A percentile compares a stretch with the other conserved stretches of the same genome.
These are phyloP conservation scores for Knoxia roxburghii DNA, from an alignment of 257 asterid genomes.

Conservation along the genomic window DNA sequence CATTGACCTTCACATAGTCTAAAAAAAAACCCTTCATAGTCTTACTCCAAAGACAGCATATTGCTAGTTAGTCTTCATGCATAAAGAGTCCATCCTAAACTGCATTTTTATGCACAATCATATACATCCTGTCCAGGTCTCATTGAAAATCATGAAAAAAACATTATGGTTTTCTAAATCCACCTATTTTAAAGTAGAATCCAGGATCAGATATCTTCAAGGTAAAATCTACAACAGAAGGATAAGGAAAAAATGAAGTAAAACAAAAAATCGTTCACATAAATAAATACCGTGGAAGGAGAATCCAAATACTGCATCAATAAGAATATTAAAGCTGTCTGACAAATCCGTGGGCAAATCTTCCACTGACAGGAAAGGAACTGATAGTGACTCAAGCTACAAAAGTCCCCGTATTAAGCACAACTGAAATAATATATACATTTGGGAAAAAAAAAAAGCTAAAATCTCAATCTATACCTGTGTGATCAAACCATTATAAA, in stretches of 20 bases:
- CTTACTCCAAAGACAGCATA: neutral
- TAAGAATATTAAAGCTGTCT: slow-evolving; percentile 58
- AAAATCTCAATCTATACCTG: slow-evolving; percentile 51
- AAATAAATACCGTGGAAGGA: slow-evolving; percentile 70
- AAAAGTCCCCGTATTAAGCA: slow-evolving; percentile 34
- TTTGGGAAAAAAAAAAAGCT: neutral
- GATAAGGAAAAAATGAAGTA: no score
- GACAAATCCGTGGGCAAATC: slow-evolving; percentile 68
- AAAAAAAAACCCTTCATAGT: neutral
- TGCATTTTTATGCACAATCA: neutral
- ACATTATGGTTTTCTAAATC: neutral
- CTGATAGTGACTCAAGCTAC: slow-evolving; percentile 77
- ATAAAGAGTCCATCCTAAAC: neutral
- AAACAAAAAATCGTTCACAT: neutral
- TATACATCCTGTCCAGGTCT: neutral
- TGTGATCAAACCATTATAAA: slow-evolving; percentile 66
- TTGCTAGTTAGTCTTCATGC: neutral
- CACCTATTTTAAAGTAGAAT: neutral
- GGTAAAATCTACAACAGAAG: neutral
- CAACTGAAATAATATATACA: slow-evolving; percentile 14
- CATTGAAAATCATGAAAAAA: neutral
- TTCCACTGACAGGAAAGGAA: slow-evolving; percentile 80
- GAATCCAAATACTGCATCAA: slow-evolving; percentile 93
- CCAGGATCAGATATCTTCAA: neutral
- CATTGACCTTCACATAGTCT: no score